Percentiles rank a stretch among this genome's conserved stretches.
These are phyloP conservation scores for Solioccasus polychromus DNA, from an alignment of 768 basidiomycete genomes.

Conservation along the genomic window DNA sequence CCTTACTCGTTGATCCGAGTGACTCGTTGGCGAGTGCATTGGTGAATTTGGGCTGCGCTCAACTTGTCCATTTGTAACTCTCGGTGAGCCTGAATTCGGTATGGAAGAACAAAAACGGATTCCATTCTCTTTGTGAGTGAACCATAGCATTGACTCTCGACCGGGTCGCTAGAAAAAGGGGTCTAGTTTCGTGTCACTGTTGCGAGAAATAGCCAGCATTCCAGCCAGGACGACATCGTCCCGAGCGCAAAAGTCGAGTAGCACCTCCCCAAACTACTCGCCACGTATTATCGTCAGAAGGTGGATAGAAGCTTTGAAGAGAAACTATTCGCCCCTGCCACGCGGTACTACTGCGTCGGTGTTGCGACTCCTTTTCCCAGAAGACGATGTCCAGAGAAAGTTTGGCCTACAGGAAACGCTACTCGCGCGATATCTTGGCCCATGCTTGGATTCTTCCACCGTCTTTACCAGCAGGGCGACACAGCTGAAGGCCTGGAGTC, in stretches of 20 bases:
- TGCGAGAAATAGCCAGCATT: conserved; percentile 42
- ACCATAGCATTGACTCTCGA: background rate
- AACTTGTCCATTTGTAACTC: too few relatives aligned
- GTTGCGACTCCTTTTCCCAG: conserved; percentile 81
- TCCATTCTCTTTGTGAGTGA: conserved; percentile 45
- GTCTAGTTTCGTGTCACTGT: conserved; percentile 47
- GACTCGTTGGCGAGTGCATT: too few relatives aligned
- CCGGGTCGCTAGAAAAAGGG: conserved; percentile 2
- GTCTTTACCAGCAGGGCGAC: conserved; percentile 23
- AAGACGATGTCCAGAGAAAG: conserved; percentile 67
- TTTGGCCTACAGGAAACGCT: conserved; percentile 71
- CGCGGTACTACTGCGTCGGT: conserved; percentile 53
- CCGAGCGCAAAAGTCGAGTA: conserved; percentile 5
- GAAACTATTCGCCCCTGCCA: conserved; percentile 47
- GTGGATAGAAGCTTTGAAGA: conserved; percentile 45
- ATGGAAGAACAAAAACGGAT: conserved; percentile 24
- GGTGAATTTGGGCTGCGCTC: too few relatives aligned
- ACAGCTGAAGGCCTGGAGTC: conserved; percentile 38
- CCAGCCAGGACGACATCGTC: conserved; percentile 19
- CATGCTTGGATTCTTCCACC: conserved; percentile 42
- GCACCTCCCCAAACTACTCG: conserved; percentile 23
- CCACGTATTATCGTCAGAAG: conserved; percentile 39
- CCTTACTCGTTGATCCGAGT: too few relatives aligned
- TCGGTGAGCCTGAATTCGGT: too few relatives aligned
- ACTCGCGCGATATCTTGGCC: conserved; percentile 50